Evolutionary conservation across 768 basidiomycete species (phyloP).

Genomic region (Mycena alexandri): DNA sequence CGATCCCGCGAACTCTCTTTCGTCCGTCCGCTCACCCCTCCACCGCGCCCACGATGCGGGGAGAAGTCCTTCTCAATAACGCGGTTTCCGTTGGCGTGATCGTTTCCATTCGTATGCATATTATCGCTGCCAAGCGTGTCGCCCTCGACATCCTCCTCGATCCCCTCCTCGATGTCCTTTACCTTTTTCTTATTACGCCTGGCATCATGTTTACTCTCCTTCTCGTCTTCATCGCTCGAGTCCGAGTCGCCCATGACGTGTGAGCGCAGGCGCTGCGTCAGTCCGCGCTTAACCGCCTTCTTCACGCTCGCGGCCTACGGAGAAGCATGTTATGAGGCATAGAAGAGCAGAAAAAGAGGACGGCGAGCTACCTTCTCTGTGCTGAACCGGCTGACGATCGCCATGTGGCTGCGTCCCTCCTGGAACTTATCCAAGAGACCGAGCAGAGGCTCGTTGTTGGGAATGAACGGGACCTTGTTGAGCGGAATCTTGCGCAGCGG

Average conservation of each 20-base stretch:
- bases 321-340: background rate
- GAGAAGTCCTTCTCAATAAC: slow-evolving; percentile 18
- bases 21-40: slow-evolving; percentile 23
- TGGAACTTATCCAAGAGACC: slow-evolving; percentile 91
- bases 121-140: slow-evolving; percentile 30
- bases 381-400: slow-evolving; percentile 85
- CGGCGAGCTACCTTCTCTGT: slow-evolving; percentile 62
- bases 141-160: slow-evolving; percentile 32
- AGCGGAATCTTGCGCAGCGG: slow-evolving; percentile 87
- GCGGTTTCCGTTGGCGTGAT: slow-evolving; percentile 7
- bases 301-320: slow-evolving; percentile 79
- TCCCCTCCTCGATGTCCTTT: slow-evolving; percentile 38
- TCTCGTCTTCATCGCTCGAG: slow-evolving; percentile 59
- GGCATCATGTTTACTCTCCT: slow-evolving; percentile 36
- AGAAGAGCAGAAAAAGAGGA: background rate
- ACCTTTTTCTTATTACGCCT: slow-evolving; percentile 37
- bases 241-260: slow-evolving; percentile 80
- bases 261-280: slow-evolving; percentile 82
- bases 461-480: slow-evolving; percentile 89
- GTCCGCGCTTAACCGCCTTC: slow-evolving; percentile 83
- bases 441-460: slow-evolving; percentile 86
- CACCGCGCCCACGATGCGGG: slow-evolving; percentile 35
- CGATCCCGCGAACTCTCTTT: slow-evolving; percentile 26
- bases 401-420: slow-evolving; percentile 93
- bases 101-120: slow-evolving; percentile 4